Evolutionary conservation across 2,329 filamentous ascomycete species (phyloP).

Genomic region (Orbilia blumenaviensis): DNA sequence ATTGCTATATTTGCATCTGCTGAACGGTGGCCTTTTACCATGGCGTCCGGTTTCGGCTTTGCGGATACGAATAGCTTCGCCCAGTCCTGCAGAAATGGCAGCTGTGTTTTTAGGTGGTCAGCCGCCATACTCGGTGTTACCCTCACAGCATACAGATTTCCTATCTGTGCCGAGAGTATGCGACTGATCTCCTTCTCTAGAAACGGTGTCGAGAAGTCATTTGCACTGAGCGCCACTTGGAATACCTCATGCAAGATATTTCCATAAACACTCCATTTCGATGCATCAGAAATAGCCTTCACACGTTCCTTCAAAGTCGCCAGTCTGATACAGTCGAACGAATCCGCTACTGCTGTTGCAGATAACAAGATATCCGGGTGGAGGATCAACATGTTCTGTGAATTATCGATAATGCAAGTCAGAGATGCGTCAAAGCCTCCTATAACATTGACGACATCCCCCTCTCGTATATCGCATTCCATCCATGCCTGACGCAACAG

Average conservation of each 20-base stretch:
- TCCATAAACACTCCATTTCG: constrained; percentile 85
- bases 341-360: constrained; percentile 94
- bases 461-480: constrained; percentile 77
- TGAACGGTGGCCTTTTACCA: constrained; percentile 78
- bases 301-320: constrained; percentile 94
- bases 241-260: constrained; percentile 95
- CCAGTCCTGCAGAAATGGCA: constrained; percentile 83
- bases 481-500: constrained; percentile 86
- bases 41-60: constrained; percentile 73
- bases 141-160: constrained; percentile 88
- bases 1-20: constrained; percentile 82
- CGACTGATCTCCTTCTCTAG: constrained; percentile 73
- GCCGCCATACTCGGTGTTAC: constrained; percentile 76
- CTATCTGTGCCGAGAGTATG: constrained; percentile 79
- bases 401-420: constrained; percentile 83
- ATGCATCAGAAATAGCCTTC: constrained; percentile 84
- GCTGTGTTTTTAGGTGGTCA: constrained; percentile 82
- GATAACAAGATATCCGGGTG: constrained; percentile 96
- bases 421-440: constrained; percentile 76
- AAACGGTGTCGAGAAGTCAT: constrained; percentile 78
- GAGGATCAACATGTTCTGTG: constrained; percentile 83
- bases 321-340: constrained; percentile 87
- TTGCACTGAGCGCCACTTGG: constrained; percentile 84
- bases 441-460: constrained; percentile 85
- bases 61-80: constrained; percentile 80